Base-by-base conservation (phyloP, 306 rosid species). In the Rubus parviflorus region DNA sequence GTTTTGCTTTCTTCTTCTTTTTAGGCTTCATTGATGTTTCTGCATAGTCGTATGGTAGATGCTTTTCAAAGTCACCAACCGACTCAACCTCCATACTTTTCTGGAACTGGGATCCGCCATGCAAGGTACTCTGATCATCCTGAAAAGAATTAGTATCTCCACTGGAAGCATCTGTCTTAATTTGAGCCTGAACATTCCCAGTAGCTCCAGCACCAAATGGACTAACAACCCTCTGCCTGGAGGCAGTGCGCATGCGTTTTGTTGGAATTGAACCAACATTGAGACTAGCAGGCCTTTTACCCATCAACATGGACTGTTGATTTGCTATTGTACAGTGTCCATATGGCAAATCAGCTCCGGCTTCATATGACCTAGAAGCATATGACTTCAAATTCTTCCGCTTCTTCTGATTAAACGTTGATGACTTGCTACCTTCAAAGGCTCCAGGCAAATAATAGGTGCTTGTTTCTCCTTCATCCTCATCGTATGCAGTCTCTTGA, bases 121-220 rank as follows among this genome's bases (percentile, higher is more conserved):
- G 87, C 78, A 91, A 82, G 74, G 94, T 88, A 86, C 91, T 91
- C 85, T 92, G 97, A 83, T 96, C 99, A 81, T 96, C 99, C 83
- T 90, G 99, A 86, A 89, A 92, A 80, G 99, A 96, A 85, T 86
- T 93, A 40, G 99, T 91, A 83, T 96, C 99, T 54, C 99, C 99
- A 74, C 99, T 96, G 25, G 98, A 96, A 87, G 97, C 99, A 80
- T 96, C 99, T 60, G 94, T 85, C 88, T 88, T 96, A 70, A 83
- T 85, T 84, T 83, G 96, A 84, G 88, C 82, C 77, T 89, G 94
- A 57, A 74, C 45, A 74, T 83, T 81, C 81, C 90, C 94, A 77
- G 86, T 54, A 83, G 83, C 84, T 73, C 89, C 81, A 68, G 71
- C 80, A 75, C 91, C 53, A 79, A 86, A 90, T 78, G 97, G 97